A percentile compares a stretch with the other conserved stretches of the same genome.
These are phyloP conservation scores for Ceratobasidium sp. DNA, from an alignment of 1,284 basidiomycete genomes.

Conservation along the genomic window DNA sequence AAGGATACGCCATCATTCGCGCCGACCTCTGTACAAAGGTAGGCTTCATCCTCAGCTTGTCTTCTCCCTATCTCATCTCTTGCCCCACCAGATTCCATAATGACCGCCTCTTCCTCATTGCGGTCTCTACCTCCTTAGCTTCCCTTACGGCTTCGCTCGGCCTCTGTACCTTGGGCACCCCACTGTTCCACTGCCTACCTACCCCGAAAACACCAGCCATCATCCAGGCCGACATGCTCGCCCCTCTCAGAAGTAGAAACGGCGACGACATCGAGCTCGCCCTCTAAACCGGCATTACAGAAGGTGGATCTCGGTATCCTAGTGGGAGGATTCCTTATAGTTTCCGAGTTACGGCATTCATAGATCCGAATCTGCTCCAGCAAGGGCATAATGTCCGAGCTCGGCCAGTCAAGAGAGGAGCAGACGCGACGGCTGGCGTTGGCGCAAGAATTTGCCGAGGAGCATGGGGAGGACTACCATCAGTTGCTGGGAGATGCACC, in stretches of 20 bases:
- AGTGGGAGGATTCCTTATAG: not conserved
- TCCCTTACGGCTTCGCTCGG: conserved; percentile 24
- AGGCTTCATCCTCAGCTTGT: not conserved
- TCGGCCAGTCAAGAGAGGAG: not conserved
- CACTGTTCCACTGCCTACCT: not conserved
- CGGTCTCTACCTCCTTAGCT: conserved; percentile 3
- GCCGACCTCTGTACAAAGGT: conserved; percentile 38
- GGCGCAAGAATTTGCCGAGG: not conserved
- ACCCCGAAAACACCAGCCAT: conserved; percentile 20
- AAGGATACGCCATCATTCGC: conserved; percentile 16
- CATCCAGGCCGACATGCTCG: conserved; percentile 1
- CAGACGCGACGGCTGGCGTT: not conserved
- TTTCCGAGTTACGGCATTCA: conserved; percentile 5
- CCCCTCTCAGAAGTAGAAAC: conserved; percentile 8
- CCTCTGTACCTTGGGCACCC: conserved; percentile 32
- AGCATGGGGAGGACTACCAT: not conserved
- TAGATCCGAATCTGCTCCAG: not conserved
- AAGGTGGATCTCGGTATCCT: conserved; percentile 29
- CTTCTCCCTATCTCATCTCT: not conserved
- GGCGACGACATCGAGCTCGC: conserved; percentile 11
- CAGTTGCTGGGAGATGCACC: too few relatives aligned
- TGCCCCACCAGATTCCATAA: not conserved
- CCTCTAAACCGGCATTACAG: conserved; percentile 22
- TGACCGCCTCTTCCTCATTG: conserved; percentile 2
- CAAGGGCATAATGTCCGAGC: not conserved